Percentiles rank a stretch among this genome's conserved stretches.
These are phyloP conservation scores for Aureobasidium sp. DNA, from an alignment of 2,329 filamentous ascomycete species.

Conservation along the genomic window DNA sequence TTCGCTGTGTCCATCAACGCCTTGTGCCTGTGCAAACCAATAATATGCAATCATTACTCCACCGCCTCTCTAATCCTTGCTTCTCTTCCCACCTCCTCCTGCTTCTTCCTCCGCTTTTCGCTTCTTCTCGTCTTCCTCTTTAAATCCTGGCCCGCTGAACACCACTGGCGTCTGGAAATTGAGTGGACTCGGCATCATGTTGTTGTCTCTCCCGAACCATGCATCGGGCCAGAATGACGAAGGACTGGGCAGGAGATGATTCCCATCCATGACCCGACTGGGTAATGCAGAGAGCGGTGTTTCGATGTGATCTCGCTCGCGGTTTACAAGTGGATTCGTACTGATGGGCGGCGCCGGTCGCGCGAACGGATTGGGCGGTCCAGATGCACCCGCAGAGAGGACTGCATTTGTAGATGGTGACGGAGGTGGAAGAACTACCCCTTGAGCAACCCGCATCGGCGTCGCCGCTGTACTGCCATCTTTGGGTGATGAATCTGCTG, in stretches of 20 bases:
- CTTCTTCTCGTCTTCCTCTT: conserved; percentile 28
- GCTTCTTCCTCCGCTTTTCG: conserved; percentile 23
- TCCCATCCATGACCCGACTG: conserved; percentile 80
- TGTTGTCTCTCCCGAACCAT: conserved; percentile 53
- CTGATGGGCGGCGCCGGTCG: conserved; percentile 70
- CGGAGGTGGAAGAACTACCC: conserved; percentile 81
- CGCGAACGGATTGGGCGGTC: conserved; percentile 92
- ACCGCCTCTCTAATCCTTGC: conserved; percentile 17
- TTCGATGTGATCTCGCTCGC: conserved; percentile 48
- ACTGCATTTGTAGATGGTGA: conserved; percentile 83
- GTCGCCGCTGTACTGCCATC: conserved; percentile 46
- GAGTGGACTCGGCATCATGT: conserved; percentile 84
- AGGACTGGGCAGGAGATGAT: conserved; percentile 73
- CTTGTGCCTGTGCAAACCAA: background rate
- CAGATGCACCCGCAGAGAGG: conserved; percentile 82
- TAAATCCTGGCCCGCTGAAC: conserved; percentile 26
- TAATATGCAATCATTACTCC: background rate
- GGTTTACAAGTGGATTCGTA: conserved; percentile 34
- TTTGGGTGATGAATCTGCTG: conserved; percentile 61
- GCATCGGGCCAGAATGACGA: conserved; percentile 84
- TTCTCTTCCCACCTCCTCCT: conserved; percentile 21
- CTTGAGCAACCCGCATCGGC: conserved; percentile 23
- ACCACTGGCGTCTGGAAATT: conserved; percentile 78
- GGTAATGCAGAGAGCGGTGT: conserved; percentile 93
- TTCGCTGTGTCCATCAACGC: background rate